phyloP scores from a whole-genome alignment of 306 rosid species.

The Senna siamea region DNA sequence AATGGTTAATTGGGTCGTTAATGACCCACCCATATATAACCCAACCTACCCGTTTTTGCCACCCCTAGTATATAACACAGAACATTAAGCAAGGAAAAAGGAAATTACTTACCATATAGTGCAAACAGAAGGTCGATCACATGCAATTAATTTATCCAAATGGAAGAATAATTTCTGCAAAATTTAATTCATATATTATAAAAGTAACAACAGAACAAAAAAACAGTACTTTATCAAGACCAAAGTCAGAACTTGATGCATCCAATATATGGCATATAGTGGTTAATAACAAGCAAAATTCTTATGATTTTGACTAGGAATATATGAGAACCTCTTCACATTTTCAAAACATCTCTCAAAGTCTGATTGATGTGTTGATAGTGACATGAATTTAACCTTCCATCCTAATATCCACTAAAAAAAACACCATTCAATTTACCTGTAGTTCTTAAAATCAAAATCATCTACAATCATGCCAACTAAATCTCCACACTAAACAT shows the following conservation, averaged over 20 bases:
- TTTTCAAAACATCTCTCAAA: constrained; percentile 28
- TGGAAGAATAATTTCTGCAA: constrained; percentile 78
- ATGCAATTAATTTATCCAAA: constrained; percentile 76
- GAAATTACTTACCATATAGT: constrained; percentile 69
- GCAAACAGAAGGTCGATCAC: constrained; percentile 75
- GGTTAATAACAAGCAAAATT: neutral
- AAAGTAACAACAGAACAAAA: constrained; percentile 30
- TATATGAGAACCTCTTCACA: constrained; percentile 16
- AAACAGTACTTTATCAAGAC: neutral
- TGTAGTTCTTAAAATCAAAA: constrained; percentile 4
- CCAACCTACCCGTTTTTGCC: no score
- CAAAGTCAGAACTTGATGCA: constrained; percentile 20
- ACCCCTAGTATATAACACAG: no score
- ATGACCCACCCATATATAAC: no score
- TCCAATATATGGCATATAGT: neutral
- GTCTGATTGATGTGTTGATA: constrained; percentile 16
- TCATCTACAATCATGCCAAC: constrained; percentile 17
- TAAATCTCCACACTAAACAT: constrained; percentile 2
- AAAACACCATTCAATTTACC: constrained; percentile 17
- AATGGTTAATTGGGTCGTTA: no score
- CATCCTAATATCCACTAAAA: neutral
- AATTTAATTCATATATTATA: neutral
- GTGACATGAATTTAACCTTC: constrained; percentile 21
- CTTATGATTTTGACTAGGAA: constrained; percentile 17
- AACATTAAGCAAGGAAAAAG: constrained; percentile 3